Percentiles rank a stretch among this genome's conserved stretches.
These are phyloP conservation scores for Leptographium lundbergii DNA, from an alignment of 2,329 filamentous ascomycete genomes.

Conservation along the genomic window DNA sequence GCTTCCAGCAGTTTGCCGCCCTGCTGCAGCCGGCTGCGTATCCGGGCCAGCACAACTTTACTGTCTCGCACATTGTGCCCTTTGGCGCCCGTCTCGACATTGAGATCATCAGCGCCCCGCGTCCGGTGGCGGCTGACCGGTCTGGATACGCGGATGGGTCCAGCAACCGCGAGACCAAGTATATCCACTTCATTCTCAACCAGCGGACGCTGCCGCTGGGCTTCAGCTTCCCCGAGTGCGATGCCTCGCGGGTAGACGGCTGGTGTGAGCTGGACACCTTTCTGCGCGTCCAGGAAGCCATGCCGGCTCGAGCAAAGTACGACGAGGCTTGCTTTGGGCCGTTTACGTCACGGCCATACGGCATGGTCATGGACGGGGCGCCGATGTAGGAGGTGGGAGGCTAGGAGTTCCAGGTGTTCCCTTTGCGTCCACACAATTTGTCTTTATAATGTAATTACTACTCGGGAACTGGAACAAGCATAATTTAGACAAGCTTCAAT, in stretches of 20 bases:
- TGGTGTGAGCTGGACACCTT: constrained; percentile 67
- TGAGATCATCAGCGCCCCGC: constrained; percentile 56
- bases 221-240: constrained; percentile 52
- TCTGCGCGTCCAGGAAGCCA: constrained; percentile 45
- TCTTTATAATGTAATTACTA: neutral
- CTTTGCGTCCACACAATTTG: neutral
- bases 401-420: neutral
- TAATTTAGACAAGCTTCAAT: neutral
- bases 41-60: constrained; percentile 46
- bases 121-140: constrained; percentile 44
- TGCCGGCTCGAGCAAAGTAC: constrained; percentile 45
- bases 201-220: constrained; percentile 61
- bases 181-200: constrained; percentile 64
- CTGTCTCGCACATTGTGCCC: constrained; percentile 54
- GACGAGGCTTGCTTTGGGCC: constrained; percentile 55
- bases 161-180: constrained; percentile 44
- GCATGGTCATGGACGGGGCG: constrained; percentile 35
- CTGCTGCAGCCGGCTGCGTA: constrained; percentile 43
- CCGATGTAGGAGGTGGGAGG: constrained; percentile 16
- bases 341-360: constrained; percentile 33
- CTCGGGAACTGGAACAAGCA: neutral
- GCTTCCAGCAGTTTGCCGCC: constrained; percentile 54
- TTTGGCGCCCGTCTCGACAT: constrained; percentile 64
- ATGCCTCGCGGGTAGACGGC: constrained; percentile 49
- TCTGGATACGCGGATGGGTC: constrained; percentile 31